These are phyloP conservation scores for Fusarium longipes DNA, from an alignment of 2,329 filamentous ascomycete genomes.

Conservation along the genomic window DNA sequence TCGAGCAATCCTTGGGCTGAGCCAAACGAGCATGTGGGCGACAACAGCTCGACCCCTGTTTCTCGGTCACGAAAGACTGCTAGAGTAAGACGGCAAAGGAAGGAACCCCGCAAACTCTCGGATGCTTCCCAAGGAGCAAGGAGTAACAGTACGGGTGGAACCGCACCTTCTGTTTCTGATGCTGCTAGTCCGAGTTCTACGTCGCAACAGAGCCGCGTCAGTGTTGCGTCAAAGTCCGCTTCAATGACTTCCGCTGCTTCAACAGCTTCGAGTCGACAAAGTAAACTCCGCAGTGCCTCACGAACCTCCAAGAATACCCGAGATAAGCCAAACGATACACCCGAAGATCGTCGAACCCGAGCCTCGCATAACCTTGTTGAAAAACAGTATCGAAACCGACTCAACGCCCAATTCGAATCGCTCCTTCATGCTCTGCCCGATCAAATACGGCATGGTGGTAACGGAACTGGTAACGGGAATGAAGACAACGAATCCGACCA, in stretches of 20 bases:
- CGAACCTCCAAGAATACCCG: slow-evolving; percentile 45
- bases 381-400: slow-evolving; percentile 46
- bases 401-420: slow-evolving; percentile 46
- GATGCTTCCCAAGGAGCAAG: slow-evolving; percentile 30
- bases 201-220: slow-evolving; percentile 43
- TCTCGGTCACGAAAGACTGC: slow-evolving; percentile 36
- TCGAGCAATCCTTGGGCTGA: slow-evolving; percentile 44
- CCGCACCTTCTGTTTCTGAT: slow-evolving; percentile 36
- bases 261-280: slow-evolving; percentile 42
- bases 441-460: slow-evolving; percentile 30
- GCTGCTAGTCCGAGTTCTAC: slow-evolving; percentile 41
- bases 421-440: slow-evolving; percentile 41
- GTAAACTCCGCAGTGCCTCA: slow-evolving; percentile 46
- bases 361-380: slow-evolving; percentile 47
- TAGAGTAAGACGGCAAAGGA: slow-evolving; percentile 32
- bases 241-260: slow-evolving; percentile 43
- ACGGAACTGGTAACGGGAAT: slow-evolving; percentile 15
- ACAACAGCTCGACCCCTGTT: slow-evolving; percentile 12
- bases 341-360: slow-evolving; percentile 45
- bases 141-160: slow-evolving; percentile 35
- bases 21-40: slow-evolving; percentile 31
- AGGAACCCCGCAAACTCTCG: slow-evolving; percentile 37
- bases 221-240: slow-evolving; percentile 38
- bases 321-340: slow-evolving; percentile 44
- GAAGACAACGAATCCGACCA: slow-evolving; percentile 41